Base-by-base conservation (phyloP, 306 rosid genomes). In the Acmispon strigosus region DNA sequence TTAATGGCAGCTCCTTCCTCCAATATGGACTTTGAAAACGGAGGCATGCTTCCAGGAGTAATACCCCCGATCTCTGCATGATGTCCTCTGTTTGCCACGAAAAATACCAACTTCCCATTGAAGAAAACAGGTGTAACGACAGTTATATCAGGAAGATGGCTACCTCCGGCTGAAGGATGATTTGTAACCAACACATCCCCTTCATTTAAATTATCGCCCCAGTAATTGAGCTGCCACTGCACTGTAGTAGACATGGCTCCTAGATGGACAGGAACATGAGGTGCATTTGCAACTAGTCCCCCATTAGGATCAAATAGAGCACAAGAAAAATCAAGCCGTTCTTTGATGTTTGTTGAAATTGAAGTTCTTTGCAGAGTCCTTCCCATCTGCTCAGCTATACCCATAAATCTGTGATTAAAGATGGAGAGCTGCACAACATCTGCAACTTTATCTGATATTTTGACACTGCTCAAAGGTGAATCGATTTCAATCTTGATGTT, bases 331-430 rank as follows among this genome's bases (percentile, higher is more conserved):
- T 93, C 97, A 54, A 90, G 96, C 42, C 96, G 83, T 78, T 93
- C 98, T 81, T 93, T 93, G 75, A 93, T 93, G 72, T 93, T 93
- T 34, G 98, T 90, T 20, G 97, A 93, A 69, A 93, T 93, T n/a
- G 97, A 93, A 64, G 97, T 93, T 84, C 96, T 84, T 76, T 93
- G 98, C 39, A 93, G 82, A 53, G 98, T 90, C 83, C 97, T 85
- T 79, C 96, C 98, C 97, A 93, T 93, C 81, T 93, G 98, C 83
- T 93, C 98, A 2, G 98, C 98, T 83, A 93, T 93, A 70, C 98
- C 98, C 98, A 93, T 93, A 83, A 90, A 93, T 68, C 96, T 81
- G 83, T 90, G 96, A 81, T 87, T 93, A 77, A 93, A 93, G 69
- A 93, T 93, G 53, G 97, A 90, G 51, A 93, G 97, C 43, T 93